Base-by-base conservation (phyloP, 768 basidiomycete species). In the Rhizopogon vinicolor region DNA sequence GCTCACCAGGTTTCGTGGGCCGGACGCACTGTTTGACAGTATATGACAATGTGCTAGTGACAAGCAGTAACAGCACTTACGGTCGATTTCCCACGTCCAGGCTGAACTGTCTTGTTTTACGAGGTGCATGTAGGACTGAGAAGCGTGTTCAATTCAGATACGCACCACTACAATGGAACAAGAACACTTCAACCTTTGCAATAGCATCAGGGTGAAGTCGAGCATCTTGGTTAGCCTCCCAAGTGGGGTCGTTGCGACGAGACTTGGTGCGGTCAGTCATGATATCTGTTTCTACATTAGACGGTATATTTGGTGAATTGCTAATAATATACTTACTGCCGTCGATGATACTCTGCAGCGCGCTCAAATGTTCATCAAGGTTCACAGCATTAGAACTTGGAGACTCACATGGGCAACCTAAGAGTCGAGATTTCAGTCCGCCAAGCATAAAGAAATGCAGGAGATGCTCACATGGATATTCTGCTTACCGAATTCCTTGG, bases 31-130 rank as follows among this genome's bases (percentile, higher is more conserved):
- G 44, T 19, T 22, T 28, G 28, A 29, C n/a, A 25, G 5, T 49
- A 50, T 0, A 52, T 35, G 12, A 33, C 5, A 12, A 28, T n/a
- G 25, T 1, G 7, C 18, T 49, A 49, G 35, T 37, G 22, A 9
- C 5, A 12, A 39, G 44, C 1, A 37, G 3, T 33, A 43, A 43
- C 22, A 18, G 49, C 3, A 72, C 87, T 74, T 63, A 89, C 88
- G 73, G 59, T 91, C 89, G 29, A 91, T 75, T 64, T 91, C 89
- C 87, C 87, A 91, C 8, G 86, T 85, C 85, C 81, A 87, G 6
- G 85, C 79, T 41, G 86, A 86, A 29, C 81, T 77, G 51, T 87
- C 85, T 69, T 90, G 89, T 50, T 82, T 78, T 7, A 74, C 78
- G 18, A 91, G 80, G 63, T 80, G 81, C 35, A 87, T 69, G 62